A percentile compares a stretch with the other conserved stretches of the same genome.
phyloP scores from a whole-genome alignment of 495 filamentous ascomycete genomes.

The Podospora pseudocomata region DNA sequence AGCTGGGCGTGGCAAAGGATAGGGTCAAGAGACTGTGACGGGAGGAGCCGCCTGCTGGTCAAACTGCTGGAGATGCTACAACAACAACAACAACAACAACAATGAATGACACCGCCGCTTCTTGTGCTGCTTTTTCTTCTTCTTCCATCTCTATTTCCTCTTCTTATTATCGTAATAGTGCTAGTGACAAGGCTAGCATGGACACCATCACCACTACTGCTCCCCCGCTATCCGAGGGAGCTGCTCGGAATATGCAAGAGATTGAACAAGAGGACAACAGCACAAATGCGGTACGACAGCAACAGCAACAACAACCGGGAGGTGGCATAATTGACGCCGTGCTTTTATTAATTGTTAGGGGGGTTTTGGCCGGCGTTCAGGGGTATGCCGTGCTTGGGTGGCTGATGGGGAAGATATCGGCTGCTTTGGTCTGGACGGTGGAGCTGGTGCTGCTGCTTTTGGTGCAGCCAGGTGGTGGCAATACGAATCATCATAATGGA shows the following conservation, averaged over 20 bases:
- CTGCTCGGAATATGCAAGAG: neutral
- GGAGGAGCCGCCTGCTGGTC: constrained; percentile 20
- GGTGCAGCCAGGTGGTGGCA: constrained; percentile 5
- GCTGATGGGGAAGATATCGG: constrained; percentile 25
- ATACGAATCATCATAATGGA: neutral
- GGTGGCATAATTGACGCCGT: constrained; percentile 24
- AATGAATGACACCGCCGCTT: neutral
- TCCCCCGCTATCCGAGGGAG: neutral
- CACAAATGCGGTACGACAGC: neutral
- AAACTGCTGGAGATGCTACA: neutral
- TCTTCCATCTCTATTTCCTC: constrained; percentile 7
- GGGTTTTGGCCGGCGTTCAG: constrained; percentile 27
- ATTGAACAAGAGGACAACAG: constrained; percentile 1
- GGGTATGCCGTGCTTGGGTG: constrained; percentile 25
- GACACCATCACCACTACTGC: neutral
- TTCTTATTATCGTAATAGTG: neutral
- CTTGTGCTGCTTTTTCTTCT: neutral
- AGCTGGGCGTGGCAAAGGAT: constrained; percentile 80
- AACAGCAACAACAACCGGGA: constrained; percentile 11
- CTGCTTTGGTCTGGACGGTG: constrained; percentile 27
- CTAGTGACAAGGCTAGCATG: neutral
- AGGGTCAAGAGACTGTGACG: constrained; percentile 65
- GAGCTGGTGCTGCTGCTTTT: constrained; percentile 33
- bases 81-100: neutral
- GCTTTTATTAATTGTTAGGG: constrained; percentile 26